Base-by-base conservation (phyloP, 345 rosid species). In the Rhizophora mangle region DNA sequence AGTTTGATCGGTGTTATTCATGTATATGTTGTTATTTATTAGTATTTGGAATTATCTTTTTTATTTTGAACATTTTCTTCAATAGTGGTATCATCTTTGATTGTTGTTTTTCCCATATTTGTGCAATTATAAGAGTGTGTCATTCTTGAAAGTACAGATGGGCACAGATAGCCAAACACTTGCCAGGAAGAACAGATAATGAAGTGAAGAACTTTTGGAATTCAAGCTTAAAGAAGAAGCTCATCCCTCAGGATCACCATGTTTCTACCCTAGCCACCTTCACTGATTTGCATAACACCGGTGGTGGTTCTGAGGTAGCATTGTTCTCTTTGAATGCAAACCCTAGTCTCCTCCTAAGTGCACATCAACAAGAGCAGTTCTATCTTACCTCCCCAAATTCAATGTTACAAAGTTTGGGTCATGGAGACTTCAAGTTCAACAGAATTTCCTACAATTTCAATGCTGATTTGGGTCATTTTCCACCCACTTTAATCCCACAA, bases 381-480 rank as follows among this genome's bases (percentile, higher is more conserved):
- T 76, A 75, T 70, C 74, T 79, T 67, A 62, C 76, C 11, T 64
- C 85, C 1, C 66, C 85, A 55, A 65, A 72, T 68, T 36, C 79
- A 68, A 74, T 87, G 83, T 65, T 87, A 3, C 84, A 86, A 55
- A 84, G 76, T 63, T 73, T 85, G 72, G 82, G 72, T 62, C 87
- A 82, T 62, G 80, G 69, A 63, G 82, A 78, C 56, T 68, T 83
- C 82, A 83, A 82, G 68, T 57, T 81, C 60, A 67, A 61, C 65
- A 55, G 47, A 63, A 43, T 43, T 43, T 26, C 68, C 51, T 31
- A 51, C 37, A 37, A 51, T 64, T 68, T 61, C 76, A 78, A 62
- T 47, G 4, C 59, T 54, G 76, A 71, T 77, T 61, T 78, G 65
- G 29, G 61, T 54, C 64, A 74, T 70, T 76, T 76, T 2, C 62